Base-by-base conservation (phyloP, 2,329 filamentous ascomycete genomes). In the Tricladium varicosporioides region DNA sequence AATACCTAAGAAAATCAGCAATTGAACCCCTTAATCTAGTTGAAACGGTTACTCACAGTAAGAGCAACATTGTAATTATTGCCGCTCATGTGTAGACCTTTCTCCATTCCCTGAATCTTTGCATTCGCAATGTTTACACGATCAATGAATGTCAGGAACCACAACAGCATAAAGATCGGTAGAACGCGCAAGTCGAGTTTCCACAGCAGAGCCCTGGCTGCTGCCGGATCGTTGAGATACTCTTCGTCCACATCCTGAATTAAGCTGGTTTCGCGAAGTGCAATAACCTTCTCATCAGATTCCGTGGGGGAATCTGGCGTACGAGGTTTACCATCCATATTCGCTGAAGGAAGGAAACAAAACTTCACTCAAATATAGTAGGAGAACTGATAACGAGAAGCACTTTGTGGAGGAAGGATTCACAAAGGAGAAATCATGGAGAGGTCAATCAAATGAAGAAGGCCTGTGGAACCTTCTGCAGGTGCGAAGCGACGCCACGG, bases 121-220 rank as follows among this genome's bases (percentile, higher is more conserved):
- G 82, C 90, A 72, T 78, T 93, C 46, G 88, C 88, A 58, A 92
- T 91, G 67, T 92, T 92, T 32, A 89, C 91, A 13, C 85, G 78
- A 68, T 86, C 83, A 44, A 91, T 77, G 70, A 90, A 91, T 57
- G 84, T 86, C 56, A 89, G 78, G 2, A 91, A 77, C 64, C 91
- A 91, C 33, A 91, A 76, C 45, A 89, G 76, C 53, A 82, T 85
- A 14, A 89, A 51, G 4, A 54, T 54, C n/a, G 59, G 59, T 16
- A 59, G 44, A 27, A 61, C 51, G 19, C 49, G 43, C 5, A 57
- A 18, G 43, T 61, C 57, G n/a, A 55, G 40, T 18, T 61, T 61
- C 44, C 44, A 32, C 4, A 53, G 43, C 27, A 61, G 57, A 42
- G 42, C 53, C 18, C 13, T 54, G 51, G 56, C 32, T 42, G 57